Base-by-base conservation (phyloP, 768 basidiomycete species). In the Leccinellum rugosiceps region DNA sequence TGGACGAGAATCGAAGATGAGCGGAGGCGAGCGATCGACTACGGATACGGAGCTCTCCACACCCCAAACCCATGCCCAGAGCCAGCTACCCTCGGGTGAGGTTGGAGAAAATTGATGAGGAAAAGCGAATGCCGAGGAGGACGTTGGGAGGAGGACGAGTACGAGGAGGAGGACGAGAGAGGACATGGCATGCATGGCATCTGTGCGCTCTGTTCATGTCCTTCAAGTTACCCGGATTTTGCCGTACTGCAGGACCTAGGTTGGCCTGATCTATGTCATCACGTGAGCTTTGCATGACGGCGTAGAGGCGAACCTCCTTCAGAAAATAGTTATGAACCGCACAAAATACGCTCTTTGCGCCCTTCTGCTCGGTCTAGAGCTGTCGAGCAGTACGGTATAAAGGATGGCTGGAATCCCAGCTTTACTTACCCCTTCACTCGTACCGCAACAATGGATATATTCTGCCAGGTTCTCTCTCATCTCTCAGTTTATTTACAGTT, bases 41-140 rank as follows among this genome's bases (percentile, higher is more conserved):
- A 92, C 77, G 25, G 89, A 86, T 57, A 92, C 88, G 26, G 83
- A 79, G 59, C 83, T 84, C 62, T 86, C 85, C 0, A 82, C 79
- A 9, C 85, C 85, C 84, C 84, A 86, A 0, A 84, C 81, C 85
- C 85, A 87, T 6, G 78, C 79, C 83, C 82, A 84, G 74, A 72
- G 60, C 71, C 84, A 84, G 44, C 74, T 76, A 23, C 76, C 78
- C 53, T 87, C 85, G 17, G 69, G 58, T 0, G 71, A 73, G 0
- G 71, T 72, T 0, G 70, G 70, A 0, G 84, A 79, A 53, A 80
- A 80, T 28, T 72, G 62, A 31, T 58, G 68, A 41, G 82, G 70
- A 11, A 66, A 60, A 10, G 49, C 14, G 1, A 8, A 25, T 0
- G 57, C 60, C 2, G 57, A 51, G 31, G 19, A 43, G 2, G n/a